phyloP scores from a whole-genome alignment of 768 basidiomycete genomes.

The Leccinellum luteum region DNA sequence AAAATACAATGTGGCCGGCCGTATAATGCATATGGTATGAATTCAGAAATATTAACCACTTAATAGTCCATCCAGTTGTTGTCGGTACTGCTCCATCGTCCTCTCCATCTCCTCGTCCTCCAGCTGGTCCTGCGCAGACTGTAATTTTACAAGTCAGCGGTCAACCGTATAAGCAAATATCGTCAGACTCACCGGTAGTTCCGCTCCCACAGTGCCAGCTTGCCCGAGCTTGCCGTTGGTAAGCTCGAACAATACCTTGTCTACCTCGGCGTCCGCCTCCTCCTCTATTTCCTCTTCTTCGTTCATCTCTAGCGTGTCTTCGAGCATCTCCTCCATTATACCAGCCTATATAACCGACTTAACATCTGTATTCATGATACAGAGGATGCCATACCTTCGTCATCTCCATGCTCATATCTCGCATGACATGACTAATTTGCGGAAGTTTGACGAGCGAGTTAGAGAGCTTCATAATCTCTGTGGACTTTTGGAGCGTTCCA shows the following conservation, averaged over 20 bases:
- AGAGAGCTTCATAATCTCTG: slow-evolving; percentile 99
- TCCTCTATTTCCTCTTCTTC: slow-evolving; percentile 95
- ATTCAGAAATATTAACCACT: slow-evolving; percentile 37
- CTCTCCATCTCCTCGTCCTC: slow-evolving; percentile 84
- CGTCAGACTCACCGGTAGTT: slow-evolving; percentile 63
- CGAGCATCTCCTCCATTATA: slow-evolving; percentile 97
- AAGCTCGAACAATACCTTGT: slow-evolving; percentile 92
- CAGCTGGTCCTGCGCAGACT: slow-evolving; percentile 59
- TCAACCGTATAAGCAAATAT: slow-evolving; percentile 1
- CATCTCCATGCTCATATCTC: slow-evolving; percentile 99
- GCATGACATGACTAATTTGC: slow-evolving; percentile 89
- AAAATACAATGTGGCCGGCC: slow-evolving; percentile 4
- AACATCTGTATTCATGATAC: neutral
- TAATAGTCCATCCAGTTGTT: slow-evolving; percentile 84
- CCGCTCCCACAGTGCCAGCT: slow-evolving; percentile 67
- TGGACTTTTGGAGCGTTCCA: slow-evolving; percentile 95
- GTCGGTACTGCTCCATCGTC: slow-evolving; percentile 87
- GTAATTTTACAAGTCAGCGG: slow-evolving; percentile 7
- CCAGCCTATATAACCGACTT: slow-evolving; percentile 64
- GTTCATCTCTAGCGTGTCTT: slow-evolving; percentile 86
- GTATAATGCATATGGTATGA: slow-evolving; percentile 16
- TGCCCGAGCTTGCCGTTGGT: slow-evolving; percentile 95
- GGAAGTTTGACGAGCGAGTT: slow-evolving; percentile 89
- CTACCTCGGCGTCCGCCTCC: slow-evolving; percentile 96
- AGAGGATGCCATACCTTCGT: slow-evolving; percentile 68